phyloP scores from a whole-genome alignment of 2,329 filamentous ascomycete genomes.

The Polychaeton citri region DNA sequence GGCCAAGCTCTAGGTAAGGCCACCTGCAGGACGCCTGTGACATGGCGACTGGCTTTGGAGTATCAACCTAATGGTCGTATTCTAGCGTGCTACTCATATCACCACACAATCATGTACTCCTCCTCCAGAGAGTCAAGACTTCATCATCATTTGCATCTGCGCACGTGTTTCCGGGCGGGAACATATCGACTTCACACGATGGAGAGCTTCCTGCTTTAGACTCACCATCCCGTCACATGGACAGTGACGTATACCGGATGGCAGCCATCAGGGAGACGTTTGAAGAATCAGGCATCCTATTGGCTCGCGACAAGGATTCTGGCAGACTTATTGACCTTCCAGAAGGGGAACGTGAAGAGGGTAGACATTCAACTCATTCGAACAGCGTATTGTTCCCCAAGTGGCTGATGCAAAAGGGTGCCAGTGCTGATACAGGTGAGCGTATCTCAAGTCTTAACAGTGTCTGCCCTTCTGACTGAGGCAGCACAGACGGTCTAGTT shows the following conservation, averaged over 20 bases:
- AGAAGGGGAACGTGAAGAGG: conserved; percentile 47
- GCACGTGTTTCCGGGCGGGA: conserved; percentile 90
- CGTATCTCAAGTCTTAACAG: not conserved
- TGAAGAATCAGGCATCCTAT: conserved; percentile 81
- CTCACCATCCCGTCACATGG: conserved; percentile 48
- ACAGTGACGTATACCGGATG: conserved; percentile 61
- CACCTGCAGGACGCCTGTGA: no score
- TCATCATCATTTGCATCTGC: conserved; percentile 79
- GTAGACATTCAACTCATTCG: conserved; percentile 54
- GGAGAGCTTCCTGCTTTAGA: conserved; percentile 41
- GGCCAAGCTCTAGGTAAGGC: not conserved
- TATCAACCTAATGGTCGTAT: no score
- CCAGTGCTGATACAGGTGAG: conserved; percentile 50
- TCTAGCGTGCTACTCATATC: conserved; percentile 71
- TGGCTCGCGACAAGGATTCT: conserved; percentile 45
- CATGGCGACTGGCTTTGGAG: no score
- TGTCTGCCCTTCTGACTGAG: not conserved
- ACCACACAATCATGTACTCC: conserved; percentile 70
- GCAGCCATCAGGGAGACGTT: conserved; percentile 86
- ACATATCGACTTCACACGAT: conserved; percentile 65
- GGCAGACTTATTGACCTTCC: conserved; percentile 48
- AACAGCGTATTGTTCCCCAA: conserved; percentile 52
- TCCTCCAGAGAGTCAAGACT: conserved; percentile 73
- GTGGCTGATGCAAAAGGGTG: conserved; percentile 48
- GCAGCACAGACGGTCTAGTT: conserved; percentile 44